Conservation (phyloP, 305 asterid genomes). For the Fraxinus velutina region DNA sequence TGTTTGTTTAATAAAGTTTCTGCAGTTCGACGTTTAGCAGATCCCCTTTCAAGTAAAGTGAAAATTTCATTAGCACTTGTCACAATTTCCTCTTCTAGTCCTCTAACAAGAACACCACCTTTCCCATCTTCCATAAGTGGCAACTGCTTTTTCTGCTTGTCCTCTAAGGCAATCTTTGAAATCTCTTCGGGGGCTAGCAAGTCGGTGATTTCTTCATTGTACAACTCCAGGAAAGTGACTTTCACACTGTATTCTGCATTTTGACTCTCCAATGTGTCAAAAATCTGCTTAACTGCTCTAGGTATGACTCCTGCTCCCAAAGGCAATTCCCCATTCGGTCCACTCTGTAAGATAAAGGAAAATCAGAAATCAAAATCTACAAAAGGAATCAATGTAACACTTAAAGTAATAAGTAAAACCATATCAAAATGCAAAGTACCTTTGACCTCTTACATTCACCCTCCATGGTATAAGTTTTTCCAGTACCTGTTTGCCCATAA, state of each 20-base stretch:
- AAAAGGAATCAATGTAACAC: not conserved
- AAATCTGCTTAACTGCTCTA: slow-evolving; percentile 81
- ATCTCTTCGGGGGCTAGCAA: slow-evolving; percentile 84
- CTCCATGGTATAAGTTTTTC: slow-evolving; percentile 86
- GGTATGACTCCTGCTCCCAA: slow-evolving; percentile 92
- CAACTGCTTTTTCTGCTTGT: slow-evolving; percentile 76
- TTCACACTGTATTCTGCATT: slow-evolving; percentile 91
- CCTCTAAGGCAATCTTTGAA: slow-evolving; percentile 60
- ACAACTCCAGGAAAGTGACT: slow-evolving; percentile 88
- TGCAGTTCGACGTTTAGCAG: slow-evolving; percentile 94
- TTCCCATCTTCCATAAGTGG: slow-evolving; percentile 98
- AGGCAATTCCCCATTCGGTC: slow-evolving; percentile 78
- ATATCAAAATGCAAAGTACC: slow-evolving; percentile 37
- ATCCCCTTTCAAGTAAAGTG: slow-evolving; percentile 83
- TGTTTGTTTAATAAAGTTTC: slow-evolving; percentile 88
- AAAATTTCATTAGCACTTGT: slow-evolving; percentile 77
- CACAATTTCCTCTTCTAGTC: slow-evolving; percentile 92
- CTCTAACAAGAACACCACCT: slow-evolving; percentile 95
- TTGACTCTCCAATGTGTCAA: slow-evolving; percentile 84
- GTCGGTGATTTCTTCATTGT: slow-evolving; percentile 93
- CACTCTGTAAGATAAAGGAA: slow-evolving; percentile 44
- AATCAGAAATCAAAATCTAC: not conserved
- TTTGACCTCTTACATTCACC: slow-evolving; percentile 86
- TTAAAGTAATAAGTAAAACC: not conserved
- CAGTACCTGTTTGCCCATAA: slow-evolving; percentile 95